Evolutionary conservation across 768 basidiomycete species (phyloP).

Genomic region (Rhizopogon vesiculosus): DNA sequence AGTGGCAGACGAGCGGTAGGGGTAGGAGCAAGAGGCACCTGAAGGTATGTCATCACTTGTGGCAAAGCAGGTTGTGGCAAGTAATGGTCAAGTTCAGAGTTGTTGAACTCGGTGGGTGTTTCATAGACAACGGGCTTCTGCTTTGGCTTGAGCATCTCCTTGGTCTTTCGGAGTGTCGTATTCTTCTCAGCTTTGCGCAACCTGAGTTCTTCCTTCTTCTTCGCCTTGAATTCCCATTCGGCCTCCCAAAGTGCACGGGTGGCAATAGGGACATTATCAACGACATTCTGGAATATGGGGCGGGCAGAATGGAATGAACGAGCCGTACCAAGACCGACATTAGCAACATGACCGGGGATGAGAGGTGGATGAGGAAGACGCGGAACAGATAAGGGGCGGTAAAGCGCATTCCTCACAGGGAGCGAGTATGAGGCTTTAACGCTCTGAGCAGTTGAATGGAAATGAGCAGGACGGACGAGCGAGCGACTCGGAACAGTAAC

Average conservation of each 20-base stretch:
- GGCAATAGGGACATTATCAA: slow-evolving; percentile 75
- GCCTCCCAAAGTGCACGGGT: slow-evolving; percentile 71
- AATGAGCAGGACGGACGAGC: slow-evolving; percentile 9
- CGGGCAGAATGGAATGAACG: slow-evolving; percentile 71
- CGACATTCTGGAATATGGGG: slow-evolving; percentile 75
- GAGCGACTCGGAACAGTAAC: slow-evolving; percentile 4
- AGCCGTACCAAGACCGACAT: slow-evolving; percentile 73
- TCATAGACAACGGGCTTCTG: slow-evolving; percentile 4
- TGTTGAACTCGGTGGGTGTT: slow-evolving; percentile 6
- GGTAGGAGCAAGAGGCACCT: slow-evolving; percentile 75
- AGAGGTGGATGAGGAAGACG: slow-evolving; percentile 55
- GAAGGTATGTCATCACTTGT: slow-evolving; percentile 58
- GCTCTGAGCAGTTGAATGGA: slow-evolving; percentile 18
- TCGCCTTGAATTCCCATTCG: slow-evolving; percentile 59
- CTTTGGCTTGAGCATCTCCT: slow-evolving; percentile 25
- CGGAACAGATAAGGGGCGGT: slow-evolving; percentile 37
- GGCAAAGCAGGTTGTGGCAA: slow-evolving; percentile 38
- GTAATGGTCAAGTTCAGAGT: slow-evolving; percentile 55
- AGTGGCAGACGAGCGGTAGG: slow-evolving; percentile 65
- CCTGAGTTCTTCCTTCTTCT: slow-evolving; percentile 34
- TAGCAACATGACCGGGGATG: slow-evolving; percentile 47
- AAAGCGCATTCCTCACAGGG: slow-evolving; percentile 48
- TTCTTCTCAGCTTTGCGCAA: slow-evolving; percentile 19
- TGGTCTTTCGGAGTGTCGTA: slow-evolving; percentile 13
- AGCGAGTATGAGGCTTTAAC: slow-evolving; percentile 58